A percentile compares a stretch with the other conserved stretches of the same genome.
Conservation (phyloP, 495 filamentous ascomycete species). For the Corynascus novoguineensis region DNA sequence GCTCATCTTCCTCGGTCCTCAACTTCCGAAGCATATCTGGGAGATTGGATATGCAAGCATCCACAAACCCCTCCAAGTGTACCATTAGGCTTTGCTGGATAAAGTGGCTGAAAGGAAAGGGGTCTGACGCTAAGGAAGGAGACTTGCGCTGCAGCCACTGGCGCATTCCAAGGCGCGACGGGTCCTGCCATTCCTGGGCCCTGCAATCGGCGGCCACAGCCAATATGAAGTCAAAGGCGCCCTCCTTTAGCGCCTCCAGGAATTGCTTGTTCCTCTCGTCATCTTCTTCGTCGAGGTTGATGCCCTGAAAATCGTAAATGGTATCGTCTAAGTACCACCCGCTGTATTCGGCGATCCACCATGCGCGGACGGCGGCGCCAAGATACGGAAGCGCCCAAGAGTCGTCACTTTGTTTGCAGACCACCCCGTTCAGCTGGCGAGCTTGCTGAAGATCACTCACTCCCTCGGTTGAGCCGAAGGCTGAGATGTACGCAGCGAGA, state of each 20-base stretch:
- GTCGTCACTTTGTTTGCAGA: constrained; percentile 55
- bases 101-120: constrained; percentile 52
- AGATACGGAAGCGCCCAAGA: constrained; percentile 65
- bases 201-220: constrained; percentile 73
- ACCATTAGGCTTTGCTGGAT: constrained; percentile 68
- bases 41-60: constrained; percentile 88
- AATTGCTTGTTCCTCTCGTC: constrained; percentile 65
- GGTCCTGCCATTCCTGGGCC: constrained; percentile 69
- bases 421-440: constrained; percentile 58
- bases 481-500: constrained; percentile 63
- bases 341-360: constrained; percentile 91
- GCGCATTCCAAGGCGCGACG: constrained; percentile 66
- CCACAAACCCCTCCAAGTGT: constrained; percentile 78
- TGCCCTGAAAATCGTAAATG: constrained; percentile 50
- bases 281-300: constrained; percentile 57
- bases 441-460: constrained; percentile 54
- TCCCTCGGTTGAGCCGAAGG: constrained; percentile 69
- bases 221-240: constrained; percentile 86
- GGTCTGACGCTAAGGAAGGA: constrained; percentile 56
- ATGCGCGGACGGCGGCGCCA: constrained; percentile 65
- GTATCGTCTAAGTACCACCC: constrained; percentile 75
- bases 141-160: constrained; percentile 73
- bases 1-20: constrained; percentile 83
- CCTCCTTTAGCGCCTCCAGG: constrained; percentile 72
- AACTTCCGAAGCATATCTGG: constrained; percentile 83